Percentiles rank a stretch among this genome's conserved stretches.
Conservation (phyloP, 352 stramenopile species). For the Pythium folliculosum region DNA sequence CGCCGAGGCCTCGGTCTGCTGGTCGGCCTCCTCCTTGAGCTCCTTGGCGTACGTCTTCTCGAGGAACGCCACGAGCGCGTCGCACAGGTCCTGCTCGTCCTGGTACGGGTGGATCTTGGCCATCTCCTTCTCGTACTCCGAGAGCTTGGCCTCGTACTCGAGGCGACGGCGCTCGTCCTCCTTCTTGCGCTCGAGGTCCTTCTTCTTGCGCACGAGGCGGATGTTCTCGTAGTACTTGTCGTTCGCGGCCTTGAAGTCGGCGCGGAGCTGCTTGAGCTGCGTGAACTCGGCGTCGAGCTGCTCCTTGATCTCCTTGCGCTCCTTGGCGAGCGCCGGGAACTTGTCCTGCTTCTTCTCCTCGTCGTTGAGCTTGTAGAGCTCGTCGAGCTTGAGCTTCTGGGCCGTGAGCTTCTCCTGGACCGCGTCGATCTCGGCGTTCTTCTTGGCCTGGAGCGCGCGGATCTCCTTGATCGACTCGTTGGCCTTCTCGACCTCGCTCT, state of each 20-base stretch:
- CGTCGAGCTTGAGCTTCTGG: slow-evolving; percentile 88
- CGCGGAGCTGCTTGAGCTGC: slow-evolving; percentile 84
- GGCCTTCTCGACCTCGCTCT: slow-evolving; percentile 81
- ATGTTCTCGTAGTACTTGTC: slow-evolving; percentile 95
- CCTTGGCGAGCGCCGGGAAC: slow-evolving; percentile 81
- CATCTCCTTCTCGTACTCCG: slow-evolving; percentile 96
- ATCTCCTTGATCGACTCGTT: slow-evolving; percentile 83
- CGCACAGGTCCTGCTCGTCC: slow-evolving; percentile 95
- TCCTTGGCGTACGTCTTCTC: slow-evolving; percentile 91
- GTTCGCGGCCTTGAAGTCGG: slow-evolving; percentile 91
- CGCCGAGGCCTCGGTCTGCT: slow-evolving; percentile 37
- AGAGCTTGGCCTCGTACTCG: slow-evolving; percentile 94
- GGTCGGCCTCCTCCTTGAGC: slow-evolving; percentile 52
- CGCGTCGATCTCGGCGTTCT: slow-evolving; percentile 95
- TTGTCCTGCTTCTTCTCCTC: slow-evolving; percentile 87
- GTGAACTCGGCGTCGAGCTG: slow-evolving; percentile 91
- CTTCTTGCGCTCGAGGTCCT: slow-evolving; percentile 82
- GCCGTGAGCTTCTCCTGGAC: slow-evolving; percentile 92
- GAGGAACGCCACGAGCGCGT: slow-evolving; percentile 93
- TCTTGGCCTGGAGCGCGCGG: slow-evolving; percentile 73
- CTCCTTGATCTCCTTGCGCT: slow-evolving; percentile 90
- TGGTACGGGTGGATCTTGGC: slow-evolving; percentile 96
- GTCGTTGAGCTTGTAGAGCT: slow-evolving; percentile 88
- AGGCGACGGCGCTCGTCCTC: slow-evolving; percentile 78
- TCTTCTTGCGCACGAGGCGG: slow-evolving; percentile 82